Evolutionary conservation across 2,329 filamentous ascomycete species (phyloP), one percentile per base, ranked within the genome.

Genomic region (Pseudonectria foliicola): DNA sequence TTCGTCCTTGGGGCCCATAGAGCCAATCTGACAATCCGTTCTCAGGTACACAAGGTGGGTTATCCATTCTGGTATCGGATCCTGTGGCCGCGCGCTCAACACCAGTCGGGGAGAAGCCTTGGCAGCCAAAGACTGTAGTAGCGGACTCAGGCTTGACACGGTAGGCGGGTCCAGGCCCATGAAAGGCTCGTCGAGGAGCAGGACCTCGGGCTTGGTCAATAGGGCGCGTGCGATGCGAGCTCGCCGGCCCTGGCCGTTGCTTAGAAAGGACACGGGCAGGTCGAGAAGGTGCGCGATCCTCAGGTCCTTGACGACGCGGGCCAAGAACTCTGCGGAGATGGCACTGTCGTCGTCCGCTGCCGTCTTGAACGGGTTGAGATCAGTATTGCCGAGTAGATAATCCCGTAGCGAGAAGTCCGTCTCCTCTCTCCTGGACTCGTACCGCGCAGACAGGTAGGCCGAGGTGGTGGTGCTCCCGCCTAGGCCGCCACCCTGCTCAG

Each of bases 161-260:
- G 88, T 93, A 6, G 80, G 81, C 11, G 90, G 92, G 59, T 96
- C 92, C 12, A 98, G 68, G 0, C 92, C 90, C 85, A 95, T 94
- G 54, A 95, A 95, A 1, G 92, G 90, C 50, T 95, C 90, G 61
- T 98, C 92, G 3, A 95, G 68, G 34, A 96, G 68, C 41, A 98
- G 56, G 10, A 95, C 72, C 58, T 93, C 84, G 0, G 92, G 92
- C 34, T 73, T 73, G 6, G 70, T 78, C 39, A 96, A 68, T 33
- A 98, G 63, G 0, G 89, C 88, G 49, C 87, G 85, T 2, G 88
- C 92, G 47, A 98, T 95, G 42, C 86, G 77, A 7, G 90, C 85
- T 35, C 92, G 70, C 44, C 90, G 71, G 6, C 85, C 90, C 61
- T 98, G 92, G 0, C 92, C 92, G 59, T 96, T 95, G 56, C 88